These are phyloP conservation scores for Diaporthe amygdali DNA, from an alignment of 2,329 filamentous ascomycete genomes.

Conservation along the genomic window DNA sequence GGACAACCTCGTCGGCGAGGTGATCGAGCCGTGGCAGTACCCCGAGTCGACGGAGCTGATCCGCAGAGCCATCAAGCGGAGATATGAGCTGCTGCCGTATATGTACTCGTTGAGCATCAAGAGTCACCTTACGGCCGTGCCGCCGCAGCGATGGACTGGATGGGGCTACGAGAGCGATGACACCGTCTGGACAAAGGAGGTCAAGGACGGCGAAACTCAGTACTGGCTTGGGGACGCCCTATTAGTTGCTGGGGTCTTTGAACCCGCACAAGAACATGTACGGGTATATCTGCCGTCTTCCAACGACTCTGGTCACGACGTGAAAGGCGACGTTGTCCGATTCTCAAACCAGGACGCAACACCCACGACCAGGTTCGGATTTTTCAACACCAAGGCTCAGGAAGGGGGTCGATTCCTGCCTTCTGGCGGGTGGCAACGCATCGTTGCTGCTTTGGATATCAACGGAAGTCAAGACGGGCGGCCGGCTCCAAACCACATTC, in stretches of 20 bases:
- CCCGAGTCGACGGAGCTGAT: constrained; percentile 68
- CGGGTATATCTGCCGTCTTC: constrained; percentile 62
- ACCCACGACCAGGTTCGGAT: neutral
- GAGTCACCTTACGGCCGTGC: constrained; percentile 64
- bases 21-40: constrained; percentile 83
- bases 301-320: neutral
- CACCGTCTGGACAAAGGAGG: constrained; percentile 65
- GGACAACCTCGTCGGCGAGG: constrained; percentile 71
- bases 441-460: neutral
- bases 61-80: constrained; percentile 69
- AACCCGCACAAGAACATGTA: constrained; percentile 58
- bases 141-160: constrained; percentile 74
- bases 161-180: constrained; percentile 74
- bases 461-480: neutral
- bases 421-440: neutral
- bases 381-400: neutral
- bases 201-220: constrained; percentile 71
- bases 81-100: constrained; percentile 76
- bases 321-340: neutral
- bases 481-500: neutral
- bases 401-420: neutral
- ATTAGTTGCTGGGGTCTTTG: constrained; percentile 71
- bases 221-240: constrained; percentile 75
- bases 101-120: constrained; percentile 69
- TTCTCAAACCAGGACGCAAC: neutral